Evolutionary conservation across 2,329 filamentous ascomycete species (phyloP), one percentile per base, ranked within the genome.

Genomic region (Fusarium transvaalense): DNA sequence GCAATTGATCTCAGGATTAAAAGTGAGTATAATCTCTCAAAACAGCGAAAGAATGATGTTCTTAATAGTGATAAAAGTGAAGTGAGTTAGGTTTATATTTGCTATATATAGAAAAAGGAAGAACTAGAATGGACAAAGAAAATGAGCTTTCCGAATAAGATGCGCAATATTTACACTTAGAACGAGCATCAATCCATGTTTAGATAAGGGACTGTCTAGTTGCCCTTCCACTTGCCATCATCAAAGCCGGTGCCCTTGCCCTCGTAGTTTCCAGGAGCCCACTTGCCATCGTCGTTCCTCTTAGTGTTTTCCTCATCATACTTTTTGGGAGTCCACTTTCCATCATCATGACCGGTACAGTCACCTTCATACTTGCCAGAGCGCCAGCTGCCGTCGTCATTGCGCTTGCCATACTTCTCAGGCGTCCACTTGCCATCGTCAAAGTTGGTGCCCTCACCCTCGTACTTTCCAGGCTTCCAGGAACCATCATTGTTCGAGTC

Each of bases 321-420:
- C 35, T 32, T 32, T 9, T 25, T 4, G 3, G 27, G 15, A 2
- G 10, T 9, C 48, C 27, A 52, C 10, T 42, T 52, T 29, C 51
- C 51, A 27, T 45, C 21, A 4, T 45, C 38, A 35, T 27, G 10
- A 35, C 8, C 38, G 14, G 51, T 45, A 17, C 51, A 54, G 38
- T 54, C 51, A 13, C 51, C 51, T 19, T 54, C 38, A 19, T 54
- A 53, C 10, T 53, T 43, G 1, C 37, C 50, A 25, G 29, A 25
- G 23, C 23, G 23, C 23, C 23, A 25, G 23, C 23, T 25, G 23
- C 23, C 23, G 23, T 25, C 23, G 23, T 25, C 23, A 25, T 25
- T 25, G 23, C 23, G 23, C 23, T 25, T 25, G 23, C 23, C 3
- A 32, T 52, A 10, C 35, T 32, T 32, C 14, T 25, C 8, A 1